These are phyloP conservation scores for Sarocladiaceae sp. DNA, from an alignment of 2,329 filamentous ascomycete species.

Conservation along the genomic window DNA sequence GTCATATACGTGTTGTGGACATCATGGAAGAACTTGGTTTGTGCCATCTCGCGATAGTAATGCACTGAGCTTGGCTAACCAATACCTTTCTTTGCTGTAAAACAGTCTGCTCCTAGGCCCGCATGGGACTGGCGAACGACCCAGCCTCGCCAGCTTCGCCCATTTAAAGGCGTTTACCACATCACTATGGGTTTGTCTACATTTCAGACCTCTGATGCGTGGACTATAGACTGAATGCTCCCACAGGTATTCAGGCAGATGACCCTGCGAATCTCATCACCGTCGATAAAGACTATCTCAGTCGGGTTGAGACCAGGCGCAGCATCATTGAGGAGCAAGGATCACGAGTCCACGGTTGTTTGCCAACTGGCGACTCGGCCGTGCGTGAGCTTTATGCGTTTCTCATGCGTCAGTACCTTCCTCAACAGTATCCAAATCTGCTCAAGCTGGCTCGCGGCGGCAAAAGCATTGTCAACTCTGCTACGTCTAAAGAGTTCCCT, in stretches of 20 bases:
- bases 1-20: too few species aligned
- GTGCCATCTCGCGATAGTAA: too few species aligned
- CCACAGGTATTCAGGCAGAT: constrained; percentile 34
- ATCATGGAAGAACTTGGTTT: too few species aligned
- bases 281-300: constrained; percentile 44
- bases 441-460: constrained; percentile 31
- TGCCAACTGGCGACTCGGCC: constrained; percentile 31
- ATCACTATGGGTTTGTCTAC: constrained; percentile 44
- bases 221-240: background rate
- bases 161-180: constrained; percentile 46
- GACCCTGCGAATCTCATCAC: constrained; percentile 44
- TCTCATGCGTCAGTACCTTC: constrained; percentile 40
- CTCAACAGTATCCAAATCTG: constrained; percentile 40
- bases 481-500: constrained; percentile 27
- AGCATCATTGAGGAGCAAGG: constrained; percentile 31
- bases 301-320: constrained; percentile 34
- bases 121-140: constrained; percentile 34
- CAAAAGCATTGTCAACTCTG: constrained; percentile 31
- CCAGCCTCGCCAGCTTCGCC: constrained; percentile 34
- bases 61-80: too few species aligned
- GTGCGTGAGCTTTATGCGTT: constrained; percentile 44
- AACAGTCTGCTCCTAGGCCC: too few species aligned
- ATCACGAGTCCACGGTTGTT: constrained; percentile 34
- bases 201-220: background rate
- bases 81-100: too few species aligned